A percentile compares a stretch with the other conserved stretches of the same genome.
Conservation (phyloP, 345 rosid species). For the Tarenaya hassleriana region DNA sequence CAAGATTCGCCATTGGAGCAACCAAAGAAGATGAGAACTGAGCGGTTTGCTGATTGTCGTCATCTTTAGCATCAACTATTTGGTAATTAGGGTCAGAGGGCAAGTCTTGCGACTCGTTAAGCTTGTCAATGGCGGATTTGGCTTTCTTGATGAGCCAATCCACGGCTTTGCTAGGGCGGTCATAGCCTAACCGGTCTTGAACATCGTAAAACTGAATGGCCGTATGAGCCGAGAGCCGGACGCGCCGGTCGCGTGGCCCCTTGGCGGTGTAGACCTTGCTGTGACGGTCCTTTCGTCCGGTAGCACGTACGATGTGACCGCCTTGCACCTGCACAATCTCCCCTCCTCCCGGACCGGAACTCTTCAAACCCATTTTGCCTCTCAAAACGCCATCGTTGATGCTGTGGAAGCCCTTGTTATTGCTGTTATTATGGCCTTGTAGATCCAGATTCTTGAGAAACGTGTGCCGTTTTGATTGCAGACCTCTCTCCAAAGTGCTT, state of each 20-base stretch:
- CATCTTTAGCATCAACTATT: slow-evolving; percentile 24
- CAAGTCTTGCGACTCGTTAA: slow-evolving; percentile 27
- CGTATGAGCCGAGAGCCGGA: slow-evolving; percentile 70
- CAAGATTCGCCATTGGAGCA: slow-evolving; percentile 23
- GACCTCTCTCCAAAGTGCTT: slow-evolving; percentile 20
- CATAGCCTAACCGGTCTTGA: slow-evolving; percentile 80
- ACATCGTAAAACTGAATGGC: slow-evolving; percentile 88
- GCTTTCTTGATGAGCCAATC: slow-evolving; percentile 90
- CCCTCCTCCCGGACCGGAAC: slow-evolving; percentile 32
- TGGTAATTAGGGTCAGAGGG: slow-evolving; percentile 37
- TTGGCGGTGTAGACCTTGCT: slow-evolving; percentile 79
- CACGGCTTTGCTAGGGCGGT: slow-evolving; percentile 84
- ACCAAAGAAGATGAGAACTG: too few species aligned
- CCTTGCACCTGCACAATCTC: slow-evolving; percentile 76
- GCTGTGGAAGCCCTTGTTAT: not conserved
- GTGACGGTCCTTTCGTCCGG: slow-evolving; percentile 74
- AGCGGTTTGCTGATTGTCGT: slow-evolving; percentile 25
- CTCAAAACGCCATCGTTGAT: slow-evolving; percentile 23
- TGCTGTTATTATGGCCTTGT: slow-evolving; percentile 4
- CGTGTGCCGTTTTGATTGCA: slow-evolving; percentile 25
- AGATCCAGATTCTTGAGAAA: slow-evolving; percentile 7
- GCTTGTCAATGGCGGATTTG: slow-evolving; percentile 64
- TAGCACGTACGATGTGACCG: slow-evolving; percentile 69
- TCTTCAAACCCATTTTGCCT: slow-evolving; percentile 39
- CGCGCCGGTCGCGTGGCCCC: slow-evolving; percentile 76